Evolutionary conservation across 1,284 basidiomycete genomes (phyloP).

Genomic region (Tetrapyrgos nigripes): DNA sequence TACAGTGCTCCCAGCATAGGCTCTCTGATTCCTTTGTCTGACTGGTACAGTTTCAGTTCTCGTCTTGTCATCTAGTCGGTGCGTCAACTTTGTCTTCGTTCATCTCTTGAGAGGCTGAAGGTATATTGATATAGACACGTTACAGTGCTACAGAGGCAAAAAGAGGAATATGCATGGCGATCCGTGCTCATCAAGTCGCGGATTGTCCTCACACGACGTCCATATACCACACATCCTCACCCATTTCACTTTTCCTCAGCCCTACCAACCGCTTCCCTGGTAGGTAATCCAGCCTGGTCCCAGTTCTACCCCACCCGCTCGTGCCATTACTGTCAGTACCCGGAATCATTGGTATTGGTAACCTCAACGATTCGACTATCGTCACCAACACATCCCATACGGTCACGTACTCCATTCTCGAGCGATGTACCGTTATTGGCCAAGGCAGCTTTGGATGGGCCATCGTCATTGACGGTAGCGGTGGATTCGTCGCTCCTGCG

Average conservation of each 20-base stretch:
- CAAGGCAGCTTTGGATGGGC: slow-evolving; percentile 13
- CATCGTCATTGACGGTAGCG: slow-evolving; percentile 16
- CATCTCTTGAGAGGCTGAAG: not conserved
- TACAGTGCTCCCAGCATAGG: no score
- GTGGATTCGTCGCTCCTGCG: slow-evolving; percentile 12
- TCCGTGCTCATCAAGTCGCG: not conserved
- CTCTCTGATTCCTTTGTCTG: no score
- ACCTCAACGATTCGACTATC: not conserved
- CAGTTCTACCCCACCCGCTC: not conserved
- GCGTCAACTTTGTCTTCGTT: not conserved
- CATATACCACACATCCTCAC: slow-evolving; percentile 14
- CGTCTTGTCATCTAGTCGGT: not conserved
- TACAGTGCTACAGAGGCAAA: not conserved
- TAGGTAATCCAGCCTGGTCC: not conserved
- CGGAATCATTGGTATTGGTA: not conserved
- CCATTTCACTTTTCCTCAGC: not conserved
- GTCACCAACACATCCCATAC: slow-evolving; percentile 12
- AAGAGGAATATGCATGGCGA: not conserved
- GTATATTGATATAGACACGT: not conserved
- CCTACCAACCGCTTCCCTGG: slow-evolving; percentile 9
- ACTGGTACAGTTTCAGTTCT: no score
- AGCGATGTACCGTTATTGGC: slow-evolving; percentile 13
- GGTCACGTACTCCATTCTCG: slow-evolving; percentile 5
- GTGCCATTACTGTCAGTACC: no score
- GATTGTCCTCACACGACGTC: not conserved